phyloP scores from a whole-genome alignment of 164 flowering plant species.

The Akebia trifoliata region DNA sequence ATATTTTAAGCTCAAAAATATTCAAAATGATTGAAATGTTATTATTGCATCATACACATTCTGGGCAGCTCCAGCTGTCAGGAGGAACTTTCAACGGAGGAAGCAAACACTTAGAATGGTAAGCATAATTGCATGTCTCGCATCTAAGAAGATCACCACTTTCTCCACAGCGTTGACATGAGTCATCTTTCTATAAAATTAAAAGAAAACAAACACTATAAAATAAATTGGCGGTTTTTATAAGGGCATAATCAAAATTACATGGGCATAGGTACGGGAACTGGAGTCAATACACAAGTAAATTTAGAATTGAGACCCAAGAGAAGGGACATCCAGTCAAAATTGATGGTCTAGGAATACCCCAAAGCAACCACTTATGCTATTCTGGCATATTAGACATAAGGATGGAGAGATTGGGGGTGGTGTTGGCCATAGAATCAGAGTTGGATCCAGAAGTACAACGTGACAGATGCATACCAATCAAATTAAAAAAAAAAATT shows the following conservation, averaged over 20 bases:
- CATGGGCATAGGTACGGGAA: not conserved
- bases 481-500: no score
- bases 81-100: conserved; percentile 71
- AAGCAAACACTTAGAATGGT: conserved; percentile 80
- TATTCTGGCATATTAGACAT: no score
- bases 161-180: conserved; percentile 85
- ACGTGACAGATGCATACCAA: no score
- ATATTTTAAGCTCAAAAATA: not conserved
- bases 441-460: no score
- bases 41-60: conserved; percentile 70
- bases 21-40: not conserved
- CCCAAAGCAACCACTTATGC: no score
- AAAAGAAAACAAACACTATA: not conserved
- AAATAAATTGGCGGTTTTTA: no score
- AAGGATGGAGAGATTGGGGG: no score
- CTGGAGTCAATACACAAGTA: no score
- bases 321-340: no score
- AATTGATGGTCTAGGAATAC: no score
- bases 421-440: no score
- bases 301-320: no score
- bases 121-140: conserved; percentile 78
- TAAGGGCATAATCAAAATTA: not conserved
- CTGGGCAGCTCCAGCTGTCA: conserved; percentile 88
- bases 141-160: conserved; percentile 55
- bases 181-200: conserved; percentile 60